phyloP scores from a whole-genome alignment of 148 eudicot genomes.

The Amaranthus palmeri region DNA sequence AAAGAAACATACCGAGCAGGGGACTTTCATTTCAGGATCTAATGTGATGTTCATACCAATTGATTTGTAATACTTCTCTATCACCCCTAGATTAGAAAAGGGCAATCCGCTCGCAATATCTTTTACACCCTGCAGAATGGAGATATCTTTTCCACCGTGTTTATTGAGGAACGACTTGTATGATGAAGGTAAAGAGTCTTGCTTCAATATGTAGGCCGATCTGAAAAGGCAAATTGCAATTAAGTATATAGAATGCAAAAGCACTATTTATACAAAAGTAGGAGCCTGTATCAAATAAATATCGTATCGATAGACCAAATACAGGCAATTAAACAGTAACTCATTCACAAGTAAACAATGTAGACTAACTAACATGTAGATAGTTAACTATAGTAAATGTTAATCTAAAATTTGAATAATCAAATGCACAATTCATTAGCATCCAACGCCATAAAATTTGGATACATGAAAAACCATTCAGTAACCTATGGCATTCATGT shows the following conservation, averaged over 20 bases:
- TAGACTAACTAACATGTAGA: background rate
- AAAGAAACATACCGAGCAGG: conserved; percentile 70
- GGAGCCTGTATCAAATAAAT: background rate
- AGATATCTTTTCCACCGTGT: conserved; percentile 79
- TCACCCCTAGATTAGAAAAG: conserved; percentile 51
- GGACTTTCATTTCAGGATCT: conserved; percentile 90
- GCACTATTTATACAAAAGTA: conserved; percentile 3
- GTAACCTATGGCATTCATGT: background rate
- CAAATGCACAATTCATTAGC: background rate
- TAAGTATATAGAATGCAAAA: conserved; percentile 11
- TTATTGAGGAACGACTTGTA: conserved; percentile 95
- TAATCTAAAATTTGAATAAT: background rate
- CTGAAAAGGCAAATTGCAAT: conserved; percentile 39
- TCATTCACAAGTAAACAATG: background rate
- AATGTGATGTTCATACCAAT: conserved; percentile 56
- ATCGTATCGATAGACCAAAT: background rate
- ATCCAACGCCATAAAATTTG: conserved; percentile 2
- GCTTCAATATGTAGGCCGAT: conserved; percentile 93
- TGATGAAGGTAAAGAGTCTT: conserved; percentile 75
- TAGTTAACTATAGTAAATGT: background rate
- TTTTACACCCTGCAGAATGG: conserved; percentile 63
- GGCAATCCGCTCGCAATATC: conserved; percentile 68
- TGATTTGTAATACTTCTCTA: conserved; percentile 66
- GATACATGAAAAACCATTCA: background rate
- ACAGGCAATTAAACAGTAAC: background rate